These are phyloP conservation scores for Penicillium angulare DNA, from an alignment of 495 filamentous ascomycete genomes.

Conservation along the genomic window DNA sequence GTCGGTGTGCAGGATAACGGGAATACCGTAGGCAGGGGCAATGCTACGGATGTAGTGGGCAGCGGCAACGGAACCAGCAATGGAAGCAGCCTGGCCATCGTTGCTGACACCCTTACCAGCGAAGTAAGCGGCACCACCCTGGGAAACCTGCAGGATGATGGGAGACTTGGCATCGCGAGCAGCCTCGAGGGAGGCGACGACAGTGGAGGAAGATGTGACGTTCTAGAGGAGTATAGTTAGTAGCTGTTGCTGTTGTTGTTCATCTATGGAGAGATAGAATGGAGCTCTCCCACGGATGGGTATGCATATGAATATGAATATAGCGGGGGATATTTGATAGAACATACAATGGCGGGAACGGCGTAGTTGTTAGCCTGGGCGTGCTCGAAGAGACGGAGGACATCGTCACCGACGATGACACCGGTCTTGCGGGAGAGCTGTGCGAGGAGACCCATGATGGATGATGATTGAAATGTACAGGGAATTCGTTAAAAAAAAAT, in stretches of 20 bases:
- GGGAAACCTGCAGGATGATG: constrained; percentile 86
- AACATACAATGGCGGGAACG: constrained; percentile 82
- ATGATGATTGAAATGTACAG: constrained; percentile 12
- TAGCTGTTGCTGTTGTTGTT: neutral
- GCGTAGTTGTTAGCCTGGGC: constrained; percentile 81
- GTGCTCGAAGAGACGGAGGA: constrained; percentile 76
- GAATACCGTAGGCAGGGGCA: constrained; percentile 83
- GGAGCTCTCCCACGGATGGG: no score
- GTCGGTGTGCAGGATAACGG: constrained; percentile 89
- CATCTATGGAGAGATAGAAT: no score
- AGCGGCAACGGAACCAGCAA: constrained; percentile 80
- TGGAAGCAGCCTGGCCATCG: constrained; percentile 79
- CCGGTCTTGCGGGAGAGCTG: constrained; percentile 74
- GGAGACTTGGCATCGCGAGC: constrained; percentile 85
- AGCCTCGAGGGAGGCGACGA: constrained; percentile 85
- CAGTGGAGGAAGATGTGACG: constrained; percentile 90
- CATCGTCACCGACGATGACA: constrained; percentile 86
- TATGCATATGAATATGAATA: no score
- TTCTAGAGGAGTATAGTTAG: constrained; percentile 44
- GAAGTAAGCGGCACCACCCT: constrained; percentile 94
- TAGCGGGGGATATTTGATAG: neutral
- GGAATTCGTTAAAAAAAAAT: constrained; percentile 4
- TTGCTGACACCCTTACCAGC: constrained; percentile 91
- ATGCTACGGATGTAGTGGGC: constrained; percentile 92
- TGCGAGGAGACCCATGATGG: constrained; percentile 59